A percentile compares a stretch with the other conserved stretches of the same genome.
Evolutionary conservation across 257 asterid species (phyloP).

Genomic region (Pogostemon cablin): DNA sequence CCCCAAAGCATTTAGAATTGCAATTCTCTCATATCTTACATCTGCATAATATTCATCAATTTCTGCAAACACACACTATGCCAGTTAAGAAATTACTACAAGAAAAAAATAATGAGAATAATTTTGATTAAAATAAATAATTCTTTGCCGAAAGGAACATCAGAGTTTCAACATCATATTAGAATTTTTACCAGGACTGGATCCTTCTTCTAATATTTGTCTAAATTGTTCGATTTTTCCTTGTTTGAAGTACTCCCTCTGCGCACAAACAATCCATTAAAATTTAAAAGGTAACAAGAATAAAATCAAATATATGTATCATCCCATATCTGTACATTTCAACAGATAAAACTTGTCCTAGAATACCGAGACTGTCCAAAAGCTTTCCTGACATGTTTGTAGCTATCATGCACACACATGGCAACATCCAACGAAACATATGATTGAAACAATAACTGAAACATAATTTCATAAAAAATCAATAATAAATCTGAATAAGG

Average conservation of each 20-base stretch:
- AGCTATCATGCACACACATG: slow-evolving; percentile 15
- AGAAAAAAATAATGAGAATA: background rate
- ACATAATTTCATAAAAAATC: background rate
- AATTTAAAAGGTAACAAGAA: slow-evolving; percentile 6
- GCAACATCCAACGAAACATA: slow-evolving; percentile 1
- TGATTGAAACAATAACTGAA: background rate
- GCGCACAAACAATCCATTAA: slow-evolving; percentile 37
- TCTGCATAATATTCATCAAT: slow-evolving; percentile 98
- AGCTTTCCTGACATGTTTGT: slow-evolving; percentile 18
- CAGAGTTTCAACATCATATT: background rate
- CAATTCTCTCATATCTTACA: slow-evolving; percentile 94
- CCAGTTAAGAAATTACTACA: slow-evolving; percentile 26
- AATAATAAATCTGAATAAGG: background rate
- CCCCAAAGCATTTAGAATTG: slow-evolving; percentile 95
- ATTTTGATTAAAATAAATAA: slow-evolving; percentile 28
- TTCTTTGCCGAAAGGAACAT: slow-evolving; percentile 27
- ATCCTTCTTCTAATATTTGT: slow-evolving; percentile 97
- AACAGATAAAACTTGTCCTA: slow-evolving; percentile 21
- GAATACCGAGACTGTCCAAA: slow-evolving; percentile 19
- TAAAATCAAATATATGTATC: slow-evolving; percentile 8
- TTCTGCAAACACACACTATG: slow-evolving; percentile 58
- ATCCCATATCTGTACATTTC: slow-evolving; percentile 11
- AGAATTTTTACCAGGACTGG: slow-evolving; percentile 77
- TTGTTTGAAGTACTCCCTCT: slow-evolving; percentile 99
- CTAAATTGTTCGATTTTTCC: slow-evolving; percentile 88